Percentiles rank a stretch among this genome's conserved stretches.
Conservation (phyloP, 202 grass and related monocot species). For the Setaria viridis region DNA sequence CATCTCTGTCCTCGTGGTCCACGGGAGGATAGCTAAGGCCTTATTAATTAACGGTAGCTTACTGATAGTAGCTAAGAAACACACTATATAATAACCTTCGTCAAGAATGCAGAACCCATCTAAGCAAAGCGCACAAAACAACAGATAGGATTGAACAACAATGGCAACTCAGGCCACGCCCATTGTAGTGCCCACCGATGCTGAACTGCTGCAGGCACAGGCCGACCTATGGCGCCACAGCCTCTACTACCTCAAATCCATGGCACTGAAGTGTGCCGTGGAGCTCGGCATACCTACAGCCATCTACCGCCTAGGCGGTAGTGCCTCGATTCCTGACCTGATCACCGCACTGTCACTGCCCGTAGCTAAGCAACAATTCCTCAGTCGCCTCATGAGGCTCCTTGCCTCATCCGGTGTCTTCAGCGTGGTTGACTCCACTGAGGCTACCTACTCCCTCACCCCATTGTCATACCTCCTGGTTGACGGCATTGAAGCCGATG, state of each 20-base stretch:
- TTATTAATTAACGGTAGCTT: background rate
- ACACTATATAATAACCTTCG: background rate
- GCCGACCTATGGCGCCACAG: conserved; percentile 35
- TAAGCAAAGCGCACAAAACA: background rate
- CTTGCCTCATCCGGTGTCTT: background rate
- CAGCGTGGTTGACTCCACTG: background rate
- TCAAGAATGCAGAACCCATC: background rate
- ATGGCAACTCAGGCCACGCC: conserved; percentile 8
- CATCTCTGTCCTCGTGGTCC: background rate
- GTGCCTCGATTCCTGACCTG: background rate
- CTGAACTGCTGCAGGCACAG: conserved; percentile 28
- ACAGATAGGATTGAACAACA: background rate
- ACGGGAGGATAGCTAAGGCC: background rate
- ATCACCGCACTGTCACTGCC: background rate
- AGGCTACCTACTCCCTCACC: background rate
- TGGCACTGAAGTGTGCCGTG: background rate
- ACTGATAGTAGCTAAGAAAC: too few species aligned
- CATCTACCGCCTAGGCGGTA: background rate
- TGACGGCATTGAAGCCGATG: background rate
- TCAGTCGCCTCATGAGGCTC: conserved; percentile 16
- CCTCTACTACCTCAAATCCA: conserved; percentile 42
- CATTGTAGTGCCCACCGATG: background rate
- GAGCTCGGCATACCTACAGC: conserved; percentile 36
- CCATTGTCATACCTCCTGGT: conserved; percentile 20
- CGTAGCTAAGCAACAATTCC: background rate